These are phyloP conservation scores for Penium margaritaceum DNA, from an alignment of 139 green algal species.

Conservation along the genomic window DNA sequence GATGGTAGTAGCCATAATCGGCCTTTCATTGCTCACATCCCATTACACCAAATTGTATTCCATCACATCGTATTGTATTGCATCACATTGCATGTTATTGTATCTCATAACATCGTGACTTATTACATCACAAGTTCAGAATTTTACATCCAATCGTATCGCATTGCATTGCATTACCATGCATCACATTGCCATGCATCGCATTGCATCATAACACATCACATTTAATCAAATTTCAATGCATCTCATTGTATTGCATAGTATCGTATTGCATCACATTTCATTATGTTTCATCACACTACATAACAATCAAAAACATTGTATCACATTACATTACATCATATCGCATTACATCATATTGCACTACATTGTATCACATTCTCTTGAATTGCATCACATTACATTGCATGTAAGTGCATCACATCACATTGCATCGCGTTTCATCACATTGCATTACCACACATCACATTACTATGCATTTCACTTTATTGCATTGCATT, in stretches of 20 bases:
- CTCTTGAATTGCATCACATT: not conserved
- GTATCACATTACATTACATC: not conserved
- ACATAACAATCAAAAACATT: not conserved
- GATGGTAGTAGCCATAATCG: too few relatives aligned
- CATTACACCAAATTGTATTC: not conserved
- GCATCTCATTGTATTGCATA: not conserved
- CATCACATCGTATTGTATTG: not conserved
- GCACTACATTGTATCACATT: not conserved
- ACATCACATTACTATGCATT: not conserved
- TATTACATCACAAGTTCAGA: not conserved
- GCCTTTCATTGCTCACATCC: too few relatives aligned
- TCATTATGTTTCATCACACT: not conserved
- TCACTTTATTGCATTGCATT: too few relatives aligned
- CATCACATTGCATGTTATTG: not conserved
- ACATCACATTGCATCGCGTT: not conserved
- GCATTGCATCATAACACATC: slow-evolving; percentile 1
- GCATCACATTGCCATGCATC: not conserved
- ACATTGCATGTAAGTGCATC: not conserved
- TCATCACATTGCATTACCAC: not conserved
- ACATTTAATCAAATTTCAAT: not conserved
- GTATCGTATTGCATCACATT: not conserved
- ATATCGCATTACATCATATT: not conserved
- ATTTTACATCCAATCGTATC: not conserved
- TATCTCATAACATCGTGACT: not conserved
- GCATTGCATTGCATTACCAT: not conserved